Conservation (phyloP, 169 alveolate species). For the Cyclospora cayetanensis region DNA sequence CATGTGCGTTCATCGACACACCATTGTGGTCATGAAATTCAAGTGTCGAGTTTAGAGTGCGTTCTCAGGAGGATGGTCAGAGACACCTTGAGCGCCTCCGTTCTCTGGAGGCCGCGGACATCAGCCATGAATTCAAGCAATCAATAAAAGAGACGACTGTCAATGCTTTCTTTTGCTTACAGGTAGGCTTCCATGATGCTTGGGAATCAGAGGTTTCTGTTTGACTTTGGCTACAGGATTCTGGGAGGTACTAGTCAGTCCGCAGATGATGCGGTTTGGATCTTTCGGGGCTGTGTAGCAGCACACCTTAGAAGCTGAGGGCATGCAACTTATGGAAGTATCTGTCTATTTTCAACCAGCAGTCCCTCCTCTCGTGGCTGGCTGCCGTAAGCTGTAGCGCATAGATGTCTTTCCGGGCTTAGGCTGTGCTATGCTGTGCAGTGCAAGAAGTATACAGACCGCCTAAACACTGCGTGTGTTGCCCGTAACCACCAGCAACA, state of each 20-base stretch:
- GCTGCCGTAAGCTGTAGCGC: too few species aligned
- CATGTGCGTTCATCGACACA: too few species aligned
- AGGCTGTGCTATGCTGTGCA: neutral
- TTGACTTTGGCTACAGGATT: too few species aligned
- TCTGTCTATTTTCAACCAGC: too few species aligned
- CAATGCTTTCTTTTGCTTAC: slow-evolving; percentile 40
- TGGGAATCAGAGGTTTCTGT: too few species aligned
- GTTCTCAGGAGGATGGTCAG: slow-evolving; percentile 17
- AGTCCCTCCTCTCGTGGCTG: too few species aligned
- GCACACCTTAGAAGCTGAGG: too few species aligned
- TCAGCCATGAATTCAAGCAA: slow-evolving; percentile 56
- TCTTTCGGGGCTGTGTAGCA: too few species aligned
- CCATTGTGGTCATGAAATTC: too few species aligned
- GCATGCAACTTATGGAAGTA: too few species aligned
- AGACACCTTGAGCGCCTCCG: neutral
- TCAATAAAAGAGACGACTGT: slow-evolving; percentile 46
- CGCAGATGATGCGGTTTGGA: too few species aligned
- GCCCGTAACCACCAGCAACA: slow-evolving; percentile 39
- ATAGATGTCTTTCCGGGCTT: slow-evolving; percentile 1
- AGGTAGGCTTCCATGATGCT: neutral
- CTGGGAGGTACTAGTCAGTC: too few species aligned
- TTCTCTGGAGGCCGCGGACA: slow-evolving; percentile 43
- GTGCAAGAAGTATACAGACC: slow-evolving; percentile 30
- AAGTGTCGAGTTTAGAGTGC: neutral
- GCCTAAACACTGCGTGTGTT: slow-evolving; percentile 22